phyloP scores from a whole-genome alignment of 2,329 filamentous ascomycete species.

The Phialemonium atrogriseum region DNA sequence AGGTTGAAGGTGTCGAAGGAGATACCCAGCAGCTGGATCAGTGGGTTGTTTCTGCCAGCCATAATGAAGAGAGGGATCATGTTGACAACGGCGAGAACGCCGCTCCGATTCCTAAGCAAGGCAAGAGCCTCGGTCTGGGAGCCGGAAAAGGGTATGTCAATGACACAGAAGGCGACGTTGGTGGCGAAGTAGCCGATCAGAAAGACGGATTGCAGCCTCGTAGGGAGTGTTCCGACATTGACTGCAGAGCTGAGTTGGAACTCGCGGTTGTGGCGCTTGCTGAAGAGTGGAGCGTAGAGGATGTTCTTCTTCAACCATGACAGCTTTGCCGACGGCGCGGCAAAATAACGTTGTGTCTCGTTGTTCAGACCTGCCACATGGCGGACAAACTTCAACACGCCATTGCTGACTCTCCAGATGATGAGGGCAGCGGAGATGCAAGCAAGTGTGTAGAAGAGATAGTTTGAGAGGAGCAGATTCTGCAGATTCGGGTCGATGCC shows the following conservation, averaged over 20 bases:
- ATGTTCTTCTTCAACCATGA: conserved; percentile 61
- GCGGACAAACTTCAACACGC: conserved; percentile 59
- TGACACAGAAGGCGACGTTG: conserved; percentile 70
- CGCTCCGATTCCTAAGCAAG: conserved; percentile 59
- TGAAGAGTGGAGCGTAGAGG: conserved; percentile 62
- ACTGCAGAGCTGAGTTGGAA: conserved; percentile 52
- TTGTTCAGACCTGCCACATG: conserved; percentile 69
- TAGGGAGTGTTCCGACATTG: conserved; percentile 64
- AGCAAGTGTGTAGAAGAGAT: conserved; percentile 56
- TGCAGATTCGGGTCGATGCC: conserved; percentile 26
- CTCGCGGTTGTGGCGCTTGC: conserved; percentile 69
- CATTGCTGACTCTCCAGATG: conserved; percentile 56
- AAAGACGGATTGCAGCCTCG: conserved; percentile 67
- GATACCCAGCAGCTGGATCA: conserved; percentile 63
- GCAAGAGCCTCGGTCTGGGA: conserved; percentile 33
- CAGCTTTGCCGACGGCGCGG: conserved; percentile 41
- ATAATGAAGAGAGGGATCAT: conserved; percentile 70
- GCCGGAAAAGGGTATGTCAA: conserved; percentile 51
- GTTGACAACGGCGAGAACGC: conserved; percentile 63
- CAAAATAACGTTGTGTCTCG: conserved; percentile 73
- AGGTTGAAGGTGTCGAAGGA: conserved; percentile 80
- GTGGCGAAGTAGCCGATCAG: conserved; percentile 58
- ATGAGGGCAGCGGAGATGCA: conserved; percentile 55
- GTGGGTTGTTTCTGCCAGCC: conserved; percentile 69
- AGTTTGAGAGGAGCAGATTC: conserved; percentile 50